Conservation (phyloP, 495 filamentous ascomycete species). For the Glarea lozoyensis region DNA sequence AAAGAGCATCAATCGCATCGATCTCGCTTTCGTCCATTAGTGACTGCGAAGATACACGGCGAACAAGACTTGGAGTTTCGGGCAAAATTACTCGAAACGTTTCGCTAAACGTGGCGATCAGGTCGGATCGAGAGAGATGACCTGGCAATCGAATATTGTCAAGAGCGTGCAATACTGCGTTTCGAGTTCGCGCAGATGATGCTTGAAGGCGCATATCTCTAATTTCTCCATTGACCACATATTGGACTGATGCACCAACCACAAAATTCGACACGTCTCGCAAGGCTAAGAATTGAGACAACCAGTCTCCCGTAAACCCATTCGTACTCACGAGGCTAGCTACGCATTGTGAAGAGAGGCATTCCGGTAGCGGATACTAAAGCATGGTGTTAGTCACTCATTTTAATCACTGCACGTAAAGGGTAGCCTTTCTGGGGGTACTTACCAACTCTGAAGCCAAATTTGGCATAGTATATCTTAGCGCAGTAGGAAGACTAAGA, state of each 20-base stretch:
- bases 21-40: slow-evolving; percentile 25
- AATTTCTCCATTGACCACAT: slow-evolving; percentile 25
- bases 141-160: slow-evolving; percentile 23
- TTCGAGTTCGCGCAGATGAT: slow-evolving; percentile 25
- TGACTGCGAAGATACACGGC: slow-evolving; percentile 9
- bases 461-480: slow-evolving; percentile 26
- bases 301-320: slow-evolving; percentile 21
- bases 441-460: slow-evolving; percentile 25
- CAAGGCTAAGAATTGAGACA: slow-evolving; percentile 25
- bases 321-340: slow-evolving; percentile 19
- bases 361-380: slow-evolving; percentile 19
- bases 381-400: neutral
- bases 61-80: slow-evolving; percentile 20
- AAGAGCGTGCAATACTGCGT: slow-evolving; percentile 25
- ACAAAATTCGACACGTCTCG: slow-evolving; percentile 28
- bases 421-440: neutral
- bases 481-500: slow-evolving; percentile 21
- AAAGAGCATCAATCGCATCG: slow-evolving; percentile 27
- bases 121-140: slow-evolving; percentile 20
- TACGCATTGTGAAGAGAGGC: slow-evolving; percentile 18
- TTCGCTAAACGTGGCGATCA: slow-evolving; percentile 23
- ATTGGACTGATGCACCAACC: slow-evolving; percentile 28
- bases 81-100: slow-evolving; percentile 27
- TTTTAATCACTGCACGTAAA: neutral
- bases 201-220: slow-evolving; percentile 24